These are phyloP conservation scores for Fusarium temperatum DNA, from an alignment of 2,329 filamentous ascomycete species.

Conservation along the genomic window DNA sequence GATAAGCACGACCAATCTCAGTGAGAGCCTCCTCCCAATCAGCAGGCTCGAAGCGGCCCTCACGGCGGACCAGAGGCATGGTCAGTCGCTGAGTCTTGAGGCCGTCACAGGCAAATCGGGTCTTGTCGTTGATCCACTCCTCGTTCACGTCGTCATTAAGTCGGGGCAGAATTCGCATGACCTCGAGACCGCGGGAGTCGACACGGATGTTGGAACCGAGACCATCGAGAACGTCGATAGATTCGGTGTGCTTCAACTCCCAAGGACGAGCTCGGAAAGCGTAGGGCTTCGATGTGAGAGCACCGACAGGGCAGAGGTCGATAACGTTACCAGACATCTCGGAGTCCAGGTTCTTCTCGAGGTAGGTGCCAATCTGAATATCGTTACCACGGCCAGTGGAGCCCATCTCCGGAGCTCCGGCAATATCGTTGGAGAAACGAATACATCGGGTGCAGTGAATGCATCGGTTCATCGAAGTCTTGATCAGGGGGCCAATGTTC, in stretches of 20 bases:
- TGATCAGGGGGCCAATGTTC: slow-evolving; percentile 97
- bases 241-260: slow-evolving; percentile 96
- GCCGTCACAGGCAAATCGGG: slow-evolving; percentile 94
- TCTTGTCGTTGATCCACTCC: slow-evolving; percentile 99
- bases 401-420: slow-evolving; percentile 93
- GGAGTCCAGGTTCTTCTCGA: slow-evolving; percentile 91
- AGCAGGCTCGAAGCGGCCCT: slow-evolving; percentile 90
- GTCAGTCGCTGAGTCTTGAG: slow-evolving; percentile 96
- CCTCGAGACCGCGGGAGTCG: slow-evolving; percentile 91
- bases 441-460: slow-evolving; percentile 99
- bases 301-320: slow-evolving; percentile 96
- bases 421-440: slow-evolving; percentile 96
- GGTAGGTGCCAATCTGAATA: slow-evolving; percentile 97
- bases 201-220: slow-evolving; percentile 95
- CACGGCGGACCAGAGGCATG: slow-evolving; percentile 86
- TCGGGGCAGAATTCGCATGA: slow-evolving; percentile 92
- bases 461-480: slow-evolving; percentile 99
- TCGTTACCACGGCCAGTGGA: slow-evolving; percentile 96
- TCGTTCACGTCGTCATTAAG: slow-evolving; percentile 99
- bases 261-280: slow-evolving; percentile 96
- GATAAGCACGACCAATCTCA: slow-evolving; percentile 84
- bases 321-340: slow-evolving; percentile 98
- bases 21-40: slow-evolving; percentile 96
- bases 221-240: slow-evolving; percentile 91
- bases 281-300: slow-evolving; percentile 95